Conservation (phyloP, 495 filamentous ascomycete genomes). For the Penicillium arizonense region DNA sequence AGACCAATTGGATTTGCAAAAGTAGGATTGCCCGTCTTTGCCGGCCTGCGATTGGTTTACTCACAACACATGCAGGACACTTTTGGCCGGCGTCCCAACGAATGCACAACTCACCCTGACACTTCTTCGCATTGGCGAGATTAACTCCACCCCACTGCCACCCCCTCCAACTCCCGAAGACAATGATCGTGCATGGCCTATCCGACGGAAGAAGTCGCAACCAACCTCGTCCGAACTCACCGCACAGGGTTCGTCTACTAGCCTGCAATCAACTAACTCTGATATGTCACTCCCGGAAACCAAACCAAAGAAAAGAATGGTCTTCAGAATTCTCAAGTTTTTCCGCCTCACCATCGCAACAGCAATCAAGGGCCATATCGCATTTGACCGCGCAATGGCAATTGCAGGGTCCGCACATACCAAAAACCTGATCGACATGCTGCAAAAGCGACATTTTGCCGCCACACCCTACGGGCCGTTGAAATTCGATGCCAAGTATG, state of each 20-base stretch:
- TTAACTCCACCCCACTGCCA: slow-evolving; percentile 75
- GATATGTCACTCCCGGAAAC: slow-evolving; percentile 6
- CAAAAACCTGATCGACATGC: slow-evolving; percentile 67
- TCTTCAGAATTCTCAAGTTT: slow-evolving; percentile 59
- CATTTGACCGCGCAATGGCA: slow-evolving; percentile 67
- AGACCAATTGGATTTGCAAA: slow-evolving; percentile 66
- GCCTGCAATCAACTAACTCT: background rate
- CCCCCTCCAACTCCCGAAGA: slow-evolving; percentile 61
- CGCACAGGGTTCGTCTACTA: slow-evolving; percentile 17
- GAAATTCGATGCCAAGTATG: slow-evolving; percentile 69
- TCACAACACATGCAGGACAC: slow-evolving; percentile 45
- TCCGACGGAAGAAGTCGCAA: slow-evolving; percentile 35
- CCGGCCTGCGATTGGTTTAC: background rate
- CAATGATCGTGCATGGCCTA: slow-evolving; percentile 19
- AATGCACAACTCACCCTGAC: slow-evolving; percentile 86
- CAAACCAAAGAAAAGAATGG: slow-evolving; percentile 42
- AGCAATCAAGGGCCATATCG: slow-evolving; percentile 65
- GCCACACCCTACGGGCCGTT: slow-evolving; percentile 60
- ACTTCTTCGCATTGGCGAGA: slow-evolving; percentile 81
- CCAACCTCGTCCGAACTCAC: slow-evolving; percentile 16
- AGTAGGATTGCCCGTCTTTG: slow-evolving; percentile 40
- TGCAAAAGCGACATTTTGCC: slow-evolving; percentile 47
- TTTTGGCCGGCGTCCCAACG: slow-evolving; percentile 83
- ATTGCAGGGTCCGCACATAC: slow-evolving; percentile 64
- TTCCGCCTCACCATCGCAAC: slow-evolving; percentile 70